Evolutionary conservation across 441 rosid species (phyloP).

Genomic region (Pelargonium cotyledonis): DNA sequence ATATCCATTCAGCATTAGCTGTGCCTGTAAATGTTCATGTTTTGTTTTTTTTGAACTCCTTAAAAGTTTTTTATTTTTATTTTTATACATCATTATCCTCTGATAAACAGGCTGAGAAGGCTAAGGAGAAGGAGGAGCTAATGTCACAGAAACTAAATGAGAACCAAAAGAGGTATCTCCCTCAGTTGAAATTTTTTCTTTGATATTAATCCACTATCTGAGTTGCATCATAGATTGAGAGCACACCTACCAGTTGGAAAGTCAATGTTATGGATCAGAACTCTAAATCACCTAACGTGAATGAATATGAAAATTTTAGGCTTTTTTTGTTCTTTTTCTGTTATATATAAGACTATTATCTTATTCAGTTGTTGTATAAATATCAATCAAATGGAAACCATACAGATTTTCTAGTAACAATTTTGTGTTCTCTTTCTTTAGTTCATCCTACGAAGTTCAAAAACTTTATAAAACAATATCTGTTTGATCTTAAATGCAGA

Average conservation of each 20-base stretch:
- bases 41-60: slow-evolving; percentile 9
- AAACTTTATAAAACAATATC: neutral
- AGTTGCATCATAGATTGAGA: neutral
- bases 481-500: slow-evolving; percentile 34
- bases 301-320: neutral
- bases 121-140: slow-evolving; percentile 78
- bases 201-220: neutral
- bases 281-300: neutral
- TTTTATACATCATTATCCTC: slow-evolving; percentile 1
- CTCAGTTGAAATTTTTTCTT: slow-evolving; percentile 8
- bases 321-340: neutral
- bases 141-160: slow-evolving; percentile 55
- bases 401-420: neutral
- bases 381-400: neutral
- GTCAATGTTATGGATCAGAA: neutral
- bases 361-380: neutral
- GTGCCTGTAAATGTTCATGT: neutral
- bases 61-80: slow-evolving; percentile 6
- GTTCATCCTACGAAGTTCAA: neutral
- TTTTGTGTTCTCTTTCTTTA: neutral
- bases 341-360: neutral
- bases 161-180: slow-evolving; percentile 49
- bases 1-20: neutral
- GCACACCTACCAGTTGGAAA: neutral
- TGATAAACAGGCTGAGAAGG: slow-evolving; percentile 81